These are phyloP conservation scores for Friedmanniomyces simplex DNA, from an alignment of 495 filamentous ascomycete species.

Conservation along the genomic window DNA sequence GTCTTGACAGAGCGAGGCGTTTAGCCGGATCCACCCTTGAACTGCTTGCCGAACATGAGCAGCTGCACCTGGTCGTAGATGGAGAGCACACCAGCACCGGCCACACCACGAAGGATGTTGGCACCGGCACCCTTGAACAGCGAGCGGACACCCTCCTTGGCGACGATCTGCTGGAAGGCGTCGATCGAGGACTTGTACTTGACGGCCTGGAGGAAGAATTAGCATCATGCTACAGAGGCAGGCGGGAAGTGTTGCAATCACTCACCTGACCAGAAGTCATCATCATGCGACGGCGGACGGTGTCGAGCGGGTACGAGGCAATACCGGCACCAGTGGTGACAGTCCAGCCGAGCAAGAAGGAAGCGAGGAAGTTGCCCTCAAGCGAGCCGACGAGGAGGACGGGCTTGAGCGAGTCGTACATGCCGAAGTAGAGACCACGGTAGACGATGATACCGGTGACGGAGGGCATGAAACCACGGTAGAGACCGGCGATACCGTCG, in stretches of 20 bases:
- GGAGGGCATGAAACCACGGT: constrained; percentile 99
- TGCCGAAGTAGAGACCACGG: constrained; percentile 99
- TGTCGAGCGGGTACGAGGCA: constrained; percentile 98
- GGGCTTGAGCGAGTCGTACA: constrained; percentile 99
- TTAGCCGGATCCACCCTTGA: constrained; percentile 78
- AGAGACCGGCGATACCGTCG: constrained; percentile 97
- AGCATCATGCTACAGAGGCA: background rate
- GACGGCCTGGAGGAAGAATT: constrained; percentile 58
- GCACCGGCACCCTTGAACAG: constrained; percentile 99
- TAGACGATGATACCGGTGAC: constrained; percentile 98
- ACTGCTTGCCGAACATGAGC: constrained; percentile 98
- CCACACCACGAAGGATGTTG: constrained; percentile 99
- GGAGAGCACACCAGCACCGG: constrained; percentile 99
- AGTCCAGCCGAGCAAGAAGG: constrained; percentile 95
- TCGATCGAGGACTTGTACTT: constrained; percentile 96
- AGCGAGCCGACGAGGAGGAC: constrained; percentile 85
- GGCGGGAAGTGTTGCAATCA: constrained; percentile 6
- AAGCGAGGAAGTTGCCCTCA: constrained; percentile 97
- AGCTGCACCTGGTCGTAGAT: constrained; percentile 99
- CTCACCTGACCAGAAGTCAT: constrained; percentile 82
- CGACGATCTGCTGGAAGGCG: constrained; percentile 89
- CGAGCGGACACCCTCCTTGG: constrained; percentile 90
- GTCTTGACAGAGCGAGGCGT: constrained; percentile 16
- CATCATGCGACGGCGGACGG: constrained; percentile 99
- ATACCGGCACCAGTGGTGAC: constrained; percentile 99